Percentiles rank a stretch among this genome's conserved stretches.
Evolutionary conservation across 1,284 basidiomycete genomes (phyloP).

Genomic region (Cryptococcus jaspeensis): DNA sequence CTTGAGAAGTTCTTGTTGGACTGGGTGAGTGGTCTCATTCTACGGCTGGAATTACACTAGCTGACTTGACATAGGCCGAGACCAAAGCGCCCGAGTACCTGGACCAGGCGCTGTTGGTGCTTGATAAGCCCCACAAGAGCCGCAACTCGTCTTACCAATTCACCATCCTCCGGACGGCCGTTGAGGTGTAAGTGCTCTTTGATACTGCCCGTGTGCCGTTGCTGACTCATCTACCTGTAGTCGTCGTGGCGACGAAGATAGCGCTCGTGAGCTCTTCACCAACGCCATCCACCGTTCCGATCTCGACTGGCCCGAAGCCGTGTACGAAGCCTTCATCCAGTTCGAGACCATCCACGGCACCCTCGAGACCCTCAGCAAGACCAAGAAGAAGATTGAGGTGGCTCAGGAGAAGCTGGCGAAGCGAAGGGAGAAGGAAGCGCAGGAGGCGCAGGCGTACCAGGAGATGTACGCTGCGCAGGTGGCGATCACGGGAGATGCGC

Average conservation of each 20-base stretch:
- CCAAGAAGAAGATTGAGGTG: constrained; percentile 66
- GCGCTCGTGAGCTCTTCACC: constrained; percentile 65
- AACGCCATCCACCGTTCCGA: constrained; percentile 60
- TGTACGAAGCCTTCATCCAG: constrained; percentile 81
- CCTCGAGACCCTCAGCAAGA: constrained; percentile 66
- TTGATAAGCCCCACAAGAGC: constrained; percentile 30
- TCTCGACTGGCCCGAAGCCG: constrained; percentile 87
- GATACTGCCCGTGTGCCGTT: not conserved
- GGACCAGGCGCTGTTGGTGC: constrained; percentile 23
- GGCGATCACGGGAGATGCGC: not conserved
- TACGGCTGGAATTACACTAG: not conserved
- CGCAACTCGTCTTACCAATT: constrained; percentile 37
- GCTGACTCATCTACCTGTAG: constrained; percentile 45
- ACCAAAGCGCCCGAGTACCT: constrained; percentile 24
- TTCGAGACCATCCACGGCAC: constrained; percentile 84
- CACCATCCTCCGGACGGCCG: constrained; percentile 24
- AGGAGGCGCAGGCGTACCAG: constrained; percentile 16
- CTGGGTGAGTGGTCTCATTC: constrained; percentile 59
- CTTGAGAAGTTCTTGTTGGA: constrained; percentile 77
- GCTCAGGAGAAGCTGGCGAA: constrained; percentile 64
- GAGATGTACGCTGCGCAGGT: not conserved
- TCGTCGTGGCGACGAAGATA: constrained; percentile 59
- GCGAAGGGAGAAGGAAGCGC: constrained; percentile 64
- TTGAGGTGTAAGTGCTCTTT: constrained; percentile 44
- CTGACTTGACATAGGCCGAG: constrained; percentile 30